Conservation (phyloP, 2,329 filamentous ascomycete species). For the Pseudopithomyces chartarum region DNA sequence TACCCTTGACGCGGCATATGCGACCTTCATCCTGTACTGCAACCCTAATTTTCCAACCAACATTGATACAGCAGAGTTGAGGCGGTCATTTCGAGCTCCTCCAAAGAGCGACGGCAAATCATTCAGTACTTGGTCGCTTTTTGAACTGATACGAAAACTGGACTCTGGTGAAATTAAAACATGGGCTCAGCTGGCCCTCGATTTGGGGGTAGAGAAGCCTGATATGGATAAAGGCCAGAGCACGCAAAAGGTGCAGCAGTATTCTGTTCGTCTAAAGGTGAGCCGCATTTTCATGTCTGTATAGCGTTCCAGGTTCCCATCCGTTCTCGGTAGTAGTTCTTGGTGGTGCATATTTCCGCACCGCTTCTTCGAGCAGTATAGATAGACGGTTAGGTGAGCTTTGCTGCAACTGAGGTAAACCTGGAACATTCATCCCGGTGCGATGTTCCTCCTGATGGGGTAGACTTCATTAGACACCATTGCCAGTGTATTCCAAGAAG, state of each 20-base stretch:
- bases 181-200: conserved; percentile 85
- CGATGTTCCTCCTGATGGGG: too few relatives aligned
- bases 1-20: conserved; percentile 81
- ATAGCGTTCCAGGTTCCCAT: not conserved
- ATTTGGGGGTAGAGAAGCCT: conserved; percentile 86
- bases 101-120: conserved; percentile 87
- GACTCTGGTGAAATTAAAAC: conserved; percentile 87
- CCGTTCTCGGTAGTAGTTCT: not conserved
- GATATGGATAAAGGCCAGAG: conserved; percentile 83
- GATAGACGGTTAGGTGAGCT: not conserved
- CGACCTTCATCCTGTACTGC: conserved; percentile 85
- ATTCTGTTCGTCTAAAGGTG: conserved; percentile 89
- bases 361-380: not conserved
- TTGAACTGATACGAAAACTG: conserved; percentile 76
- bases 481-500: not conserved
- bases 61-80: conserved; percentile 71
- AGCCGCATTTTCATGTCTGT: conserved; percentile 15
- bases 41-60: conserved; percentile 79
- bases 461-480: too few relatives aligned
- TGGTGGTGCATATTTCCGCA: not conserved
- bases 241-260: conserved; percentile 92
- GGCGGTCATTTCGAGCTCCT: conserved; percentile 76
- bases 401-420: not conserved
- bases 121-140: conserved; percentile 79
- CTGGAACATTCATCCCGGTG: too few relatives aligned